A percentile compares a stretch with the other conserved stretches of the same genome.
Conservation (phyloP, 2,329 filamentous ascomycete genomes). For the Raffaelea deltoideospora region DNA sequence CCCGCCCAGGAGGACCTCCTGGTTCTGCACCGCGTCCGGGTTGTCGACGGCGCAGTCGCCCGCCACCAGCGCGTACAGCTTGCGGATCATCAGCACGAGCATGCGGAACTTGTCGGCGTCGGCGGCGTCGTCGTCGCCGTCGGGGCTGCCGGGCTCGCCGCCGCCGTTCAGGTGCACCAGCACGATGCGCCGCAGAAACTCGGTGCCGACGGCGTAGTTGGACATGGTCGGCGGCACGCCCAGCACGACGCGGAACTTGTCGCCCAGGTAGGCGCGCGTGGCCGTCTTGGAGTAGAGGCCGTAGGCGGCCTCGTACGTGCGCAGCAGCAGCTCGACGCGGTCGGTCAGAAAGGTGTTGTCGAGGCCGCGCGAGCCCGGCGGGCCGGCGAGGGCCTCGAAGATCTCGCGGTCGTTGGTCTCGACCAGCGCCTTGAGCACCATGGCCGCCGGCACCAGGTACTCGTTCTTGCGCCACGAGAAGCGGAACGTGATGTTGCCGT, state of each 20-base stretch:
- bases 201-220: constrained; percentile 77
- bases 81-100: constrained; percentile 89
- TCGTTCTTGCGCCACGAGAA: constrained; percentile 98
- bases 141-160: constrained; percentile 69
- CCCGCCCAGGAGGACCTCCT: constrained; percentile 85
- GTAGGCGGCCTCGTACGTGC: constrained; percentile 84
- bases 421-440: constrained; percentile 87
- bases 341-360: constrained; percentile 90
- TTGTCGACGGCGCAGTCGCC: constrained; percentile 91
- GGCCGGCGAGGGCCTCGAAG: constrained; percentile 81
- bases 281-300: constrained; percentile 66
- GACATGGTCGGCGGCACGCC: constrained; percentile 71
- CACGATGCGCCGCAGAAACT: constrained; percentile 81
- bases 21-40: constrained; percentile 89
- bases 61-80: constrained; percentile 83
- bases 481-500: constrained; percentile 91
- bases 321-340: constrained; percentile 77
- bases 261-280: constrained; percentile 73
- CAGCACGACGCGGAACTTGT: constrained; percentile 81
- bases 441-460: constrained; percentile 88
- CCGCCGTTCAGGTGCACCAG: constrained; percentile 83
- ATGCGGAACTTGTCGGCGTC: constrained; percentile 88
- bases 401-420: constrained; percentile 96
- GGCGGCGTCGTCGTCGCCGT: constrained; percentile 72
- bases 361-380: constrained; percentile 58